Evolutionary conservation across 352 stramenopile species (phyloP), one percentile per base, ranked within the genome.

Genomic region (Phytopythium aichiense): DNA sequence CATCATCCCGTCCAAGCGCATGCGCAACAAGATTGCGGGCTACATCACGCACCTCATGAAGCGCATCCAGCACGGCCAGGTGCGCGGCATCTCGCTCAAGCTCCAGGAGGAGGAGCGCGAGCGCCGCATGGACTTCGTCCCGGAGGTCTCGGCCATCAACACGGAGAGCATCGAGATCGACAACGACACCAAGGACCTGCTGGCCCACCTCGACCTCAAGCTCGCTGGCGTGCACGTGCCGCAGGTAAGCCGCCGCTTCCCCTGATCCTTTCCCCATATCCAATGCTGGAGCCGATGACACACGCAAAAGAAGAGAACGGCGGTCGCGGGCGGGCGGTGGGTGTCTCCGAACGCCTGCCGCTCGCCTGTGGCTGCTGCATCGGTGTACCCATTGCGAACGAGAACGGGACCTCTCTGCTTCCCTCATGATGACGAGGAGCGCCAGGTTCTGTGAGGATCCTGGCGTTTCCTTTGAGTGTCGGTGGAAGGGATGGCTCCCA

Each of bases 21-120:
- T 99, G 97, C 93, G 98, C 71, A 99, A 99, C 92, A 99, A 99
- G 92, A 99, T 99, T 73, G 97, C 98, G 37, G 98, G 98, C 64
- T 99, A 99, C 89, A 98, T 99, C 73, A 99, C 98, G 69, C 97
- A 99, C 79, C 87, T 99, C 54, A 99, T 99, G 98, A 99, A 99
- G 92, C 95, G 98, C 80, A 99, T 99, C 88, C 91, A 98, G 77
- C 96, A 98, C 76, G 98, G 97, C 73, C 97, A 98, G 64, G 97
- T 99, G 66, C 94, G 97, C 73, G 97, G 98, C 85, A 99, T 99
- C 80, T 99, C 97, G 63, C 89, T 99, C 64, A 99, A 99, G 89
- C 84, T 99, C 46, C 98, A 99, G 87, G 98, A 99, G 82, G 97
- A 99, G 84, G 98, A 99, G 87, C 91, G 98, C 67, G 97, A 99